A percentile compares a stretch with the other conserved stretches of the same genome.
These are phyloP conservation scores for Lichtheimia ornata DNA, from an alignment of 371 early-diverging fungal genomes.

Conservation along the genomic window DNA sequence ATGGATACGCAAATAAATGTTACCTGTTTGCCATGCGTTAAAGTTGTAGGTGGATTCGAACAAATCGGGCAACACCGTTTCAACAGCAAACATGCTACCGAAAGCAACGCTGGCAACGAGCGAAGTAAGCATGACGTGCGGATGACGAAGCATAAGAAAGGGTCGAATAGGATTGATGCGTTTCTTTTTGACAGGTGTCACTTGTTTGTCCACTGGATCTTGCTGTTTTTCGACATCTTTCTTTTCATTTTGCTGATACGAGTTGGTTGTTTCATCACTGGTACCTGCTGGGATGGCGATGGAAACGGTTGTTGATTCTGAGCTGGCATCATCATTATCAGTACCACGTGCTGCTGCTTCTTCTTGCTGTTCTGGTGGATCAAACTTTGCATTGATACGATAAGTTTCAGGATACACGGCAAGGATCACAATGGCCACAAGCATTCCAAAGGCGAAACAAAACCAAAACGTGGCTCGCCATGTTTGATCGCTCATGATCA, in stretches of 20 bases:
- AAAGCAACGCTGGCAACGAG: slow-evolving; percentile 54
- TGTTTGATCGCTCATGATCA: slow-evolving; percentile 31
- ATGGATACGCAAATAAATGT: no score
- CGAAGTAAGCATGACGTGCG: slow-evolving; percentile 47
- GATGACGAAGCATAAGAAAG: slow-evolving; percentile 42
- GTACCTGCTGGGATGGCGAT: background rate
- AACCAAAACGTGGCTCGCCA: slow-evolving; percentile 68
- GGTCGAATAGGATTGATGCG: slow-evolving; percentile 29
- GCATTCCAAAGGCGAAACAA: slow-evolving; percentile 50
- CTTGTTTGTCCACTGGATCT: background rate
- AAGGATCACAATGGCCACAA: slow-evolving; percentile 33
- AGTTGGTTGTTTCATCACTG: background rate
- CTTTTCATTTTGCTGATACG: background rate
- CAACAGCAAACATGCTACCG: slow-evolving; percentile 49
- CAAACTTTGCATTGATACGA: slow-evolving; percentile 29
- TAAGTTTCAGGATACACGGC: slow-evolving; percentile 67
- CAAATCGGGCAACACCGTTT: slow-evolving; percentile 37
- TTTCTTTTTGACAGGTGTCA: slow-evolving; percentile 11
- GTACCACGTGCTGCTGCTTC: background rate
- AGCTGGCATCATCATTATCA: background rate
- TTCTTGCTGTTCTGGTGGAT: background rate
- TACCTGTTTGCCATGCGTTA: slow-evolving; percentile 39
- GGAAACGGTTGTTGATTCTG: background rate
- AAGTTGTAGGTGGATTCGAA: slow-evolving; percentile 36
- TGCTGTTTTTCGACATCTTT: no score